phyloP scores from a whole-genome alignment of 768 basidiomycete genomes.

The Antrodiella citrinella region DNA sequence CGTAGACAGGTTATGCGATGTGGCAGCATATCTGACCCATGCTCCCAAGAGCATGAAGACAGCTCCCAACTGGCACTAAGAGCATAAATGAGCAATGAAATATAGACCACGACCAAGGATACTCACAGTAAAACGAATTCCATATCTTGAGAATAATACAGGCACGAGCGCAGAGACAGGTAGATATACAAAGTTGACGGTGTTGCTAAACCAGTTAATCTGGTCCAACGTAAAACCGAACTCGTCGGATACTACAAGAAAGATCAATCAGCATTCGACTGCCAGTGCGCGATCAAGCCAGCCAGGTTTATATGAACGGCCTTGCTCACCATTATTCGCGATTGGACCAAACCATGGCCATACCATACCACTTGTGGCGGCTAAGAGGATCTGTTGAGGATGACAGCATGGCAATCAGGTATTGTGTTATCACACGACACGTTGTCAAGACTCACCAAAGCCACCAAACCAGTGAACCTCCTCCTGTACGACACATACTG shows the following conservation, averaged over 20 bases:
- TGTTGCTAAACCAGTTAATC: constrained; percentile 79
- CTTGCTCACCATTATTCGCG: constrained; percentile 47
- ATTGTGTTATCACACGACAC: background rate
- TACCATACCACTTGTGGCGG: constrained; percentile 37
- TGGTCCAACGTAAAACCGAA: constrained; percentile 63
- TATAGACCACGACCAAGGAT: background rate
- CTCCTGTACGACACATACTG: background rate
- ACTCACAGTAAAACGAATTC: constrained; percentile 56
- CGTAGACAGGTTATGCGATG: constrained; percentile 42
- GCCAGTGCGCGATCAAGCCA: background rate
- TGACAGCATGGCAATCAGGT: background rate
- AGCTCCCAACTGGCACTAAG: constrained; percentile 58
- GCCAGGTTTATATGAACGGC: background rate
- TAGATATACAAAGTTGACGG: constrained; percentile 53
- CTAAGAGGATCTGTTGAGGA: background rate
- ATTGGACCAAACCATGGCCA: constrained; percentile 87
- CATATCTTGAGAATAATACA: constrained; percentile 45
- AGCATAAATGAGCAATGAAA: too few relatives aligned
- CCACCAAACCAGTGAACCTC: background rate
- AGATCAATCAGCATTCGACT: background rate
- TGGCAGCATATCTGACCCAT: constrained; percentile 76
- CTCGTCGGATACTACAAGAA: constrained; percentile 41
- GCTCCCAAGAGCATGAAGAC: constrained; percentile 48
- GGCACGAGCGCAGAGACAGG: constrained; percentile 57
- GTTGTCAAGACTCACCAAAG: background rate